A percentile compares a stretch with the other conserved stretches of the same genome.
phyloP scores from a whole-genome alignment of 2,329 filamentous ascomycete species.

The Plenodomus biglobosus region DNA sequence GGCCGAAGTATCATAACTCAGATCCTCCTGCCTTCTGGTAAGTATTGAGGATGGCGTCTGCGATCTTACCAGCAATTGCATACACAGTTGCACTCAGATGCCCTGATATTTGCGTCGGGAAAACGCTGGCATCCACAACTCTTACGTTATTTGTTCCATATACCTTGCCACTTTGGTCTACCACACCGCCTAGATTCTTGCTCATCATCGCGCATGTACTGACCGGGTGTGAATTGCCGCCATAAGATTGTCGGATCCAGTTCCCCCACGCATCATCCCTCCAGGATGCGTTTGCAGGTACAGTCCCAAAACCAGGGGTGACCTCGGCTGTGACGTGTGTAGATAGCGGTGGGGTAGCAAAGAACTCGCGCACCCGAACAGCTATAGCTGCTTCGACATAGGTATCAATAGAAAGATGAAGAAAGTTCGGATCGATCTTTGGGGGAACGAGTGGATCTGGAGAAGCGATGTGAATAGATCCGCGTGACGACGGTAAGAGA shows the following conservation, averaged over 20 bases:
- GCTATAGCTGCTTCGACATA: constrained; percentile 39
- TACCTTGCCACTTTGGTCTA: constrained; percentile 34
- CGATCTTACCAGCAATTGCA: constrained; percentile 42
- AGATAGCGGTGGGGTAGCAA: constrained; percentile 29
- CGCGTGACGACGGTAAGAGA: constrained; percentile 42
- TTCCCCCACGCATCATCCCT: constrained; percentile 19
- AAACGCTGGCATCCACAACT: constrained; percentile 42
- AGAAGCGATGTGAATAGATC: constrained; percentile 36
- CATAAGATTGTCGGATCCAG: constrained; percentile 26
- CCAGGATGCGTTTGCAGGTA: constrained; percentile 22
- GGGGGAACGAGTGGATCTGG: constrained; percentile 41
- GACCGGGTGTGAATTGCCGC: constrained; percentile 38
- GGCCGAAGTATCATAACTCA: no score
- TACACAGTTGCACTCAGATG: constrained; percentile 43
- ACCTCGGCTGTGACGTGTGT: constrained; percentile 22
- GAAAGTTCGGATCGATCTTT: constrained; percentile 47
- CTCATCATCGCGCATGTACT: constrained; percentile 40
- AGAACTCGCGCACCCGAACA: constrained; percentile 36
- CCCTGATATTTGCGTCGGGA: constrained; percentile 40
- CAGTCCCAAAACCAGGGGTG: constrained; percentile 21
- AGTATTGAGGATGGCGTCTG: constrained; percentile 21
- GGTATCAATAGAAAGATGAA: constrained; percentile 45
- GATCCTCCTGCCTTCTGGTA: background rate
- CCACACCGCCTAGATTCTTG: constrained; percentile 38
- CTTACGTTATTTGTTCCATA: constrained; percentile 42